phyloP scores from a whole-genome alignment of 768 basidiomycete genomes.

The Gautieria morchelliformis region DNA sequence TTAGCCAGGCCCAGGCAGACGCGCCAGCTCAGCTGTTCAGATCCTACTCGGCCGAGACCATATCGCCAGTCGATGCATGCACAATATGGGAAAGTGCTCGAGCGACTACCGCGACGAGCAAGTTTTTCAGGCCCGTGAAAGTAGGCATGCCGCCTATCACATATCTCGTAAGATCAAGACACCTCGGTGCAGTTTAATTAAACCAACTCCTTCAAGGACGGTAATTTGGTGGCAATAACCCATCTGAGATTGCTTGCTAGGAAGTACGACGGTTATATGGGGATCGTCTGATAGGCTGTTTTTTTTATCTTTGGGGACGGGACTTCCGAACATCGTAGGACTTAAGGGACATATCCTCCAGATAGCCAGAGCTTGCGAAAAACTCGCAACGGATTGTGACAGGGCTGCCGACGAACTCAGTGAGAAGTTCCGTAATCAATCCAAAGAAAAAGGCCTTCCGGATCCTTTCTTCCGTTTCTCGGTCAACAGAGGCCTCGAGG shows the following conservation, averaged over 20 bases:
- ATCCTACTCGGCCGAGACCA: conserved; percentile 7
- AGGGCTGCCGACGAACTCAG: background rate
- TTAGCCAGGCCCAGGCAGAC: conserved; percentile 4
- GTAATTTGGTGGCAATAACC: background rate
- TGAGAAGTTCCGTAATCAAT: background rate
- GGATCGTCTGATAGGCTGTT: background rate
- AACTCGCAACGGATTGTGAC: background rate
- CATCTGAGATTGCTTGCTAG: background rate
- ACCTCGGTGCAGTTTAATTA: background rate
- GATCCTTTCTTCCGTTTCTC: background rate
- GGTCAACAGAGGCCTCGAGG: background rate
- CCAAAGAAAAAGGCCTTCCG: background rate
- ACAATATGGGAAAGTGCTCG: conserved; percentile 24
- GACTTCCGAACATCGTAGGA: background rate
- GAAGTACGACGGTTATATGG: background rate
- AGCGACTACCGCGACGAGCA: conserved; percentile 21
- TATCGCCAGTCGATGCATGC: conserved; percentile 6
- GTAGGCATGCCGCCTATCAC: background rate
- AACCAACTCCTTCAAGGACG: too few relatives aligned
- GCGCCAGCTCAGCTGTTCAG: conserved; percentile 8
- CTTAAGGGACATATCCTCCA: background rate
- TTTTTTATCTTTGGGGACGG: background rate
- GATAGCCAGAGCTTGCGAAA: background rate
- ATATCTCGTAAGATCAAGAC: background rate
- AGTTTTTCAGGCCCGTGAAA: conserved; percentile 14